Percentiles rank a stretch among this genome's conserved stretches.
phyloP scores from a whole-genome alignment of 2,329 filamentous ascomycete species.

The Fonsecaea monophora region DNA sequence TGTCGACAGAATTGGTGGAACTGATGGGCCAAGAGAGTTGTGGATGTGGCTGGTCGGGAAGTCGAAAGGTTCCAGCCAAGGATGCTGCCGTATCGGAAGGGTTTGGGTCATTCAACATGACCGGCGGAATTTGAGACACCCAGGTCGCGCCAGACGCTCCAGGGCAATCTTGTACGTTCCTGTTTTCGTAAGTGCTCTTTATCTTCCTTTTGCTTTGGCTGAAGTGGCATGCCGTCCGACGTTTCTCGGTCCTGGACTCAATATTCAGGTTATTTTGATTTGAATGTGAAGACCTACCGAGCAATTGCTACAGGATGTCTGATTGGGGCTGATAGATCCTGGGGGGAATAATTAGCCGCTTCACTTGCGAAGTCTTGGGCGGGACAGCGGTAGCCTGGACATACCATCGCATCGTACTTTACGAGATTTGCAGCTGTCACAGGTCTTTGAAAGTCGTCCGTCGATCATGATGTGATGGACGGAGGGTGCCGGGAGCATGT shows the following conservation, averaged over 20 bases:
- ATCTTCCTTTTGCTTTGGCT: conserved; percentile 39
- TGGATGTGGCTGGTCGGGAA: conserved; percentile 7
- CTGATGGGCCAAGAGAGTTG: neutral
- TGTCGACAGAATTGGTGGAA: too few relatives aligned
- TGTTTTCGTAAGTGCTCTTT: neutral
- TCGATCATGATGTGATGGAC: conserved; percentile 18
- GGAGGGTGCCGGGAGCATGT: too few relatives aligned
- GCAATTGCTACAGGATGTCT: conserved; percentile 42
- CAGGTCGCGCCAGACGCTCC: too few relatives aligned
- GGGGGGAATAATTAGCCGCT: neutral
- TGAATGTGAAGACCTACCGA: conserved; percentile 33
- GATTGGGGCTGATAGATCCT: conserved; percentile 12
- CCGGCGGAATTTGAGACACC: too few relatives aligned
- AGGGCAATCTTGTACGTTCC: too few relatives aligned
- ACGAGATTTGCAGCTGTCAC: conserved; percentile 51
- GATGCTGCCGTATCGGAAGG: too few relatives aligned
- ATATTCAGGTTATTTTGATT: neutral
- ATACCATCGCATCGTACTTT: conserved; percentile 52
- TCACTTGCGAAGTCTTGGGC: too few relatives aligned
- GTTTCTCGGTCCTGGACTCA: conserved; percentile 32
- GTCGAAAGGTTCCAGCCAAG: too few relatives aligned
- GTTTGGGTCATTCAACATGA: too few relatives aligned
- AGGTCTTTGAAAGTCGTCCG: conserved; percentile 37
- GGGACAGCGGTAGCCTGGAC: too few relatives aligned
- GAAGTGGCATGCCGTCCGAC: conserved; percentile 39